Base-by-base conservation (phyloP, 345 rosid species). In the Gynandropsis gynandra region DNA sequence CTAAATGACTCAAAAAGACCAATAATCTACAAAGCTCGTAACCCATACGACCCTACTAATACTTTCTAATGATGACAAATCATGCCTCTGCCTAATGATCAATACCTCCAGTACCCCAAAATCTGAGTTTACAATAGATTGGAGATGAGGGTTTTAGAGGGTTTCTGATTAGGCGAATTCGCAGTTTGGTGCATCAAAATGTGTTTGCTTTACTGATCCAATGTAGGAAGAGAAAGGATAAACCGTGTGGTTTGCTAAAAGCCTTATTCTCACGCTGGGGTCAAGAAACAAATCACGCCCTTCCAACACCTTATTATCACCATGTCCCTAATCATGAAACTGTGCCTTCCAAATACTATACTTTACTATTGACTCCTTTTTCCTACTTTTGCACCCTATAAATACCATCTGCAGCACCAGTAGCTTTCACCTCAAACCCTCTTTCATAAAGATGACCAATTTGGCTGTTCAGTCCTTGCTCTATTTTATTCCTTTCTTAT, bases 271-370 rank as follows among this genome's bases (percentile, higher is more conserved):
- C 67, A 74, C 72, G 52, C 57, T 71, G 65, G 71, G 78, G 80
- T 74, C 80, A 69, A 56, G 24, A 52, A 56, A 74, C 76, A 70
- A 71, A 63, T 69, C 72, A 80, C 85, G 54, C 67, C 61, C 59
- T 42, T 64, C 76, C 85, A 80, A 64, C 76, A 76, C 42, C 70
- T 61, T 72, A 79, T 85, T 61, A 77, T 77, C 66, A 76, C 78
- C 72, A 76, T 69, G 87, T 76, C 49, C 46, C 19, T 51, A 66
- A 76, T 80, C 78, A 74, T 78, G 74, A 76, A 71, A 74, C 64
- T 75, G n/a, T 69, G 77, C 33, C 29, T 38, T 51, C 71, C 58
- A 62, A 56, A 66, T 61, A 75, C 46, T 47, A 64, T 56, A 61
- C 64, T 24, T 40, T 43, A 37, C 58, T 31, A 58, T n/a, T n/a